phyloP scores from a whole-genome alignment of 768 basidiomycete genomes.

The Sutorius australiensis region DNA sequence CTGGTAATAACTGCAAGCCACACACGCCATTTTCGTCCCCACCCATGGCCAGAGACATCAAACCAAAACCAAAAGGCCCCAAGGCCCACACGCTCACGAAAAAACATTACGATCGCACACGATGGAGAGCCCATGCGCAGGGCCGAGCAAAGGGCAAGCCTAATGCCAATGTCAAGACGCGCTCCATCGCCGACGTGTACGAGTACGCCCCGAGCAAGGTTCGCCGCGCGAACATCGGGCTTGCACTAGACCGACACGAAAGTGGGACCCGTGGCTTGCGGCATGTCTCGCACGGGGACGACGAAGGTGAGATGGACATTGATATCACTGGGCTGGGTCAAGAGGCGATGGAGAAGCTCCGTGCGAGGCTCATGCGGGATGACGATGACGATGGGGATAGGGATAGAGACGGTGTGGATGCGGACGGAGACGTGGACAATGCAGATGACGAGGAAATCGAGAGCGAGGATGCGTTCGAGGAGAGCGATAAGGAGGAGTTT shows the following conservation, averaged over 20 bases:
- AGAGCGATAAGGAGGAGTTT: slow-evolving; percentile 76
- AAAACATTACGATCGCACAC: slow-evolving; percentile 48
- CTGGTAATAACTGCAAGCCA: slow-evolving; percentile 6
- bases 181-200: slow-evolving; percentile 53
- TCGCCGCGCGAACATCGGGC: slow-evolving; percentile 48
- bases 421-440: slow-evolving; percentile 42
- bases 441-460: slow-evolving; percentile 85
- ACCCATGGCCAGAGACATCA: slow-evolving; percentile 18
- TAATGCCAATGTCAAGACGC: slow-evolving; percentile 18
- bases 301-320: slow-evolving; percentile 41
- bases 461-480: slow-evolving; percentile 80
- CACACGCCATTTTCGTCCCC: slow-evolving; percentile 9
- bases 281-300: slow-evolving; percentile 30
- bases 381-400: slow-evolving; percentile 37
- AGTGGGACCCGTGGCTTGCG: too few species aligned
- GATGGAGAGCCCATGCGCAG: slow-evolving; percentile 33
- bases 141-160: background rate
- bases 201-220: slow-evolving; percentile 52
- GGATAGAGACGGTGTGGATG: slow-evolving; percentile 21
- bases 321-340: slow-evolving; percentile 29
- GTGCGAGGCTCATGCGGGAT: slow-evolving; percentile 51
- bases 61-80: slow-evolving; percentile 10
- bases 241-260: slow-evolving; percentile 60
- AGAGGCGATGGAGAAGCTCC: slow-evolving; percentile 32
- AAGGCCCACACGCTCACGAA: slow-evolving; percentile 14